phyloP scores from a whole-genome alignment of 495 filamentous ascomycete genomes.

The Penicillium parvum region DNA sequence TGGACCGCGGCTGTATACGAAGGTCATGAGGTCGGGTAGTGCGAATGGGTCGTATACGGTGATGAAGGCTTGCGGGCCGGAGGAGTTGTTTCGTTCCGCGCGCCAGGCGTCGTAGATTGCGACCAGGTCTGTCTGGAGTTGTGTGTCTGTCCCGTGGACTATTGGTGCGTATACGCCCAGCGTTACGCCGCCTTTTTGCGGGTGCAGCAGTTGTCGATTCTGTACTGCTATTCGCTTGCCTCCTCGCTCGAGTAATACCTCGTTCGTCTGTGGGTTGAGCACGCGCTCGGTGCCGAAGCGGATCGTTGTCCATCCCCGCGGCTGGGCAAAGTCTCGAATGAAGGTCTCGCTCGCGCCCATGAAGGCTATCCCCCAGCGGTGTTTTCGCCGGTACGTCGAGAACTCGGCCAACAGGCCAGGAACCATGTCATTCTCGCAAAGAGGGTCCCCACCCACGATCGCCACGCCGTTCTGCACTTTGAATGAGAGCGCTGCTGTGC shows the following conservation, averaged over 20 bases:
- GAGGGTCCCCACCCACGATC: constrained; percentile 38
- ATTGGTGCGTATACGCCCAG: constrained; percentile 34
- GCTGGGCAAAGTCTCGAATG: constrained; percentile 17
- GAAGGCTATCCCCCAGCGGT: constrained; percentile 31
- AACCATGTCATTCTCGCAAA: constrained; percentile 26
- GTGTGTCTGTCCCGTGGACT: constrained; percentile 19
- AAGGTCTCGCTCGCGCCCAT: constrained; percentile 35
- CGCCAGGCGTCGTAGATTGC: constrained; percentile 41
- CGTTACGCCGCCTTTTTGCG: constrained; percentile 28
- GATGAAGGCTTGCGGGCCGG: constrained; percentile 35
- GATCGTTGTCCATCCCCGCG: constrained; percentile 33
- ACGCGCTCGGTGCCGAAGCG: constrained; percentile 40
- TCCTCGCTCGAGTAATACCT: constrained; percentile 32
- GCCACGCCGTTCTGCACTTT: constrained; percentile 35
- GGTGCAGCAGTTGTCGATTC: constrained; percentile 34
- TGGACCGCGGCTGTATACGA: constrained; percentile 34
- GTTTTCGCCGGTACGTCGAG: constrained; percentile 24
- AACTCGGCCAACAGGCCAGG: constrained; percentile 33
- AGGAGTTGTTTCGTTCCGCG: constrained; percentile 24
- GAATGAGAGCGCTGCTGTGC: constrained; percentile 36
- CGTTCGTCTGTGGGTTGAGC: constrained; percentile 38
- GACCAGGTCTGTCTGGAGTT: constrained; percentile 29
- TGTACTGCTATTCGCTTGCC: constrained; percentile 37
- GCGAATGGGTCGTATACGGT: constrained; percentile 43
- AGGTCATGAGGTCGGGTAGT: constrained; percentile 39